These are phyloP conservation scores for Neonectria faginata DNA, from an alignment of 2,329 filamentous ascomycete genomes.

Conservation along the genomic window DNA sequence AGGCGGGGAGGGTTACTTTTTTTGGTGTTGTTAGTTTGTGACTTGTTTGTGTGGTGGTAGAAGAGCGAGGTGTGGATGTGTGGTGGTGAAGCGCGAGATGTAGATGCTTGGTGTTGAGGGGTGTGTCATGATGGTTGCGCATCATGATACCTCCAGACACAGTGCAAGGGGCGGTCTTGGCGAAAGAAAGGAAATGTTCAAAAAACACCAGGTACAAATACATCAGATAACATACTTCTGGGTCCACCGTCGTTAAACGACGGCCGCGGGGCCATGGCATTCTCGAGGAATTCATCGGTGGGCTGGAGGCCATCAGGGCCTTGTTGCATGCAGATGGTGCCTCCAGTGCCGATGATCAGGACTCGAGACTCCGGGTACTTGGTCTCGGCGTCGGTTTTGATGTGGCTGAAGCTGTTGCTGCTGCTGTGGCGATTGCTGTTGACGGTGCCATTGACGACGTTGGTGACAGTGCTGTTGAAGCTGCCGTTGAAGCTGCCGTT, in stretches of 20 bases:
- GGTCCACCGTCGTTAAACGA: slow-evolving; percentile 80
- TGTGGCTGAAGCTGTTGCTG: slow-evolving; percentile 17
- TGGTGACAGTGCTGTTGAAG: not conserved
- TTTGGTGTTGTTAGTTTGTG: slow-evolving; percentile 6
- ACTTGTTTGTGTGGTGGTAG: not conserved
- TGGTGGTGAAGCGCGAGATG: not conserved
- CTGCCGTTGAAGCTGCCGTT: slow-evolving; percentile 15
- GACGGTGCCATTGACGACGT: slow-evolving; percentile 3
- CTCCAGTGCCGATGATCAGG: slow-evolving; percentile 90
- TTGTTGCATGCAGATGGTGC: slow-evolving; percentile 91
- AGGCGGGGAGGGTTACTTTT: slow-evolving; percentile 62
- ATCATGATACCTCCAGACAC: slow-evolving; percentile 19
- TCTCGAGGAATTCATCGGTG: slow-evolving; percentile 82
- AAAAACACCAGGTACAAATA: not conserved
- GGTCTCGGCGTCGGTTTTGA: slow-evolving; percentile 34
- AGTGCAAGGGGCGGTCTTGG: slow-evolving; percentile 1
- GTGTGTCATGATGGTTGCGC: slow-evolving; percentile 20
- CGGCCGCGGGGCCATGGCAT: slow-evolving; percentile 83
- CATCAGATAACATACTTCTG: slow-evolving; percentile 39
- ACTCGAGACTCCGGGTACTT: slow-evolving; percentile 80
- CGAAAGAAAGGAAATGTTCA: not conserved
- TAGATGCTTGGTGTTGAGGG: not conserved
- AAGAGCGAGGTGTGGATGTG: not conserved
- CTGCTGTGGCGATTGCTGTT: not conserved
- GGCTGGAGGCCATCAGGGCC: slow-evolving; percentile 84